Percentiles rank a stretch among this genome's conserved stretches.
Evolutionary conservation across 2,329 filamentous ascomycete genomes (phyloP).

Genomic region (Paecilomyces sp.): DNA sequence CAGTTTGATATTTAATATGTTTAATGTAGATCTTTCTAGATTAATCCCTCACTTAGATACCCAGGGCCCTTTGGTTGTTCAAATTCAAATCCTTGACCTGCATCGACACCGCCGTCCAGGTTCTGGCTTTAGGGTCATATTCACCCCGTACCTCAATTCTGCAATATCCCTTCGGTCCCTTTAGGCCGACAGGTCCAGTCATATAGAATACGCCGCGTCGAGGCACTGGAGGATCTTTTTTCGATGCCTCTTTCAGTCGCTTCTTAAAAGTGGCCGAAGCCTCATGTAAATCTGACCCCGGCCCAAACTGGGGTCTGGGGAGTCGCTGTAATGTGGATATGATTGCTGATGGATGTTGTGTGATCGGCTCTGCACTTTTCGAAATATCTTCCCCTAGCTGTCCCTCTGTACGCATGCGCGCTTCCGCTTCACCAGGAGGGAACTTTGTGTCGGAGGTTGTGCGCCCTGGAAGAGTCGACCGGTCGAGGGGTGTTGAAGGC

Average conservation of each 20-base stretch:
- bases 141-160: slow-evolving; percentile 28
- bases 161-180: slow-evolving; percentile 25
- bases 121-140: slow-evolving; percentile 23
- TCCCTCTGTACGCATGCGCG: slow-evolving; percentile 10
- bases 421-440: slow-evolving; percentile 10
- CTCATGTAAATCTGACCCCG: slow-evolving; percentile 25
- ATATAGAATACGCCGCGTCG: slow-evolving; percentile 27
- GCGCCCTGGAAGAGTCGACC: slow-evolving; percentile 6
- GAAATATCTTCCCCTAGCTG: slow-evolving; percentile 9
- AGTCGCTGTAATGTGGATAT: slow-evolving; percentile 26
- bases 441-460: slow-evolving; percentile 11
- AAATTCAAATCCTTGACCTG: slow-evolving; percentile 23
- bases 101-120: slow-evolving; percentile 23
- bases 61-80: slow-evolving; percentile 19
- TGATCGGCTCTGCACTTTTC: slow-evolving; percentile 8
- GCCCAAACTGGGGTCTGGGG: slow-evolving; percentile 25
- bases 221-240: slow-evolving; percentile 13
- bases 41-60: slow-evolving; percentile 3
- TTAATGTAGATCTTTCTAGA: too few relatives aligned
- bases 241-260: slow-evolving; percentile 17
- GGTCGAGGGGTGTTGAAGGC: slow-evolving; percentile 8
- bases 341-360: slow-evolving; percentile 19
- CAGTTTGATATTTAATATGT: too few relatives aligned
- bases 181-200: slow-evolving; percentile 25
- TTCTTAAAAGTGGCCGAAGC: slow-evolving; percentile 25